These are phyloP conservation scores for Fusarium goolgardi DNA, from an alignment of 2,329 filamentous ascomycete species.

Conservation along the genomic window DNA sequence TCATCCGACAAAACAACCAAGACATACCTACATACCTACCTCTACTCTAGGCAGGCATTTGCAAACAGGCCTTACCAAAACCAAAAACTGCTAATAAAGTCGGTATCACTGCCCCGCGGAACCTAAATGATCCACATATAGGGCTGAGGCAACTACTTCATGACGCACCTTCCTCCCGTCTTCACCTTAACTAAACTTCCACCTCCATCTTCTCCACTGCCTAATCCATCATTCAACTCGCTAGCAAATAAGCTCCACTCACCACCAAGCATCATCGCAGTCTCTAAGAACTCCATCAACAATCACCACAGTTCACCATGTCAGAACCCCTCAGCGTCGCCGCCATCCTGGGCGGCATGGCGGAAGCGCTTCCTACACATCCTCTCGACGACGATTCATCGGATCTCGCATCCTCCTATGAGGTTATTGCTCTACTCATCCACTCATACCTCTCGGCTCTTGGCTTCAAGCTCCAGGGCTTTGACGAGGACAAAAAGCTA, in stretches of 20 bases:
- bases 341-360: slow-evolving; percentile 67
- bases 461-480: slow-evolving; percentile 82
- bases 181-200: slow-evolving; percentile 2
- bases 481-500: slow-evolving; percentile 83
- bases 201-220: slow-evolving; percentile 16
- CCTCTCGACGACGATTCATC: slow-evolving; percentile 64
- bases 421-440: slow-evolving; percentile 84
- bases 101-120: slow-evolving; percentile 29
- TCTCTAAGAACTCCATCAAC: background rate
- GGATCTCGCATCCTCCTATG: slow-evolving; percentile 76
- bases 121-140: slow-evolving; percentile 43
- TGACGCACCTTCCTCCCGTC: slow-evolving; percentile 37
- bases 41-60: too few relatives aligned
- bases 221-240: background rate
- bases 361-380: slow-evolving; percentile 69
- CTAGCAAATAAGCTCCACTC: slow-evolving; percentile 1
- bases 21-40: too few relatives aligned
- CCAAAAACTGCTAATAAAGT: background rate
- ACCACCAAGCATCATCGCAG: background rate
- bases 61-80: background rate
- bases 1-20: too few relatives aligned
- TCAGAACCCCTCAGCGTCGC: slow-evolving; percentile 45
- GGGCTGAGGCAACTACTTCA: slow-evolving; percentile 48
- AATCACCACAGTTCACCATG: slow-evolving; percentile 34
- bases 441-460: slow-evolving; percentile 86